Evolutionary conservation across 169 alveolate genomes (phyloP), one percentile per base, ranked within the genome.

Genomic region (Plasmodium inui): DNA sequence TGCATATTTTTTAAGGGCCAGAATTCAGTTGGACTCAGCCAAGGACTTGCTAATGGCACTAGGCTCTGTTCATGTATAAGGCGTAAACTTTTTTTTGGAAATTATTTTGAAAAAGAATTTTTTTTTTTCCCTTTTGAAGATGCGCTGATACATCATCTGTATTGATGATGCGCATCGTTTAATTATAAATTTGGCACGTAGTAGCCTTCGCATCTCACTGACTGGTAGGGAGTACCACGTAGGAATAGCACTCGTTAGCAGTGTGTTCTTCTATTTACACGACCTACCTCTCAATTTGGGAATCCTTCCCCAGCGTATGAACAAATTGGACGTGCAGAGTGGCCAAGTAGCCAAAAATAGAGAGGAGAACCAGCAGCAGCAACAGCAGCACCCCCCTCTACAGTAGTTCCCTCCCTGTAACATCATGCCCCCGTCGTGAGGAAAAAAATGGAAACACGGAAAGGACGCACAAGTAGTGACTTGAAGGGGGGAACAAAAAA

Each of bases 391-490:
- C 76, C 34, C 22, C 76, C 76, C 41, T 67, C 7, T 50, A 50
- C 61, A 50, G 22, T 1, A 50, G 22, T 17, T 73, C 22, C 19
- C 82, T 26, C 22, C 46, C 6, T 73, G 9, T 37, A 76, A 76
- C 83, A 37, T 37, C 14, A 67, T 67, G 76, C 76, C 14, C 6
- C 17, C 37, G 76, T 67, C 76, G 76, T 28, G n/a, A 67, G 12
- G 6, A n/a, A 19, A 82, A 34, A 83, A 22, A 83, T 67, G 81
- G 82, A 83, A 83, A 9, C 8, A 10, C 67, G 71, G 55, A 83
- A 83, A n/a, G 83, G 74, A 10, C 28, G 26, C 30, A 17, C 53
- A 39, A 28, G 83, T 32, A 84, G 57, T 71, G 32, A 70, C 34
- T n/a, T 70, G 30, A 84, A 67, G 70, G 55, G 41, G 19, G 72